Conservation (phyloP, 192 early-diverging fungal genomes). For the Mortierella claussenii region DNA sequence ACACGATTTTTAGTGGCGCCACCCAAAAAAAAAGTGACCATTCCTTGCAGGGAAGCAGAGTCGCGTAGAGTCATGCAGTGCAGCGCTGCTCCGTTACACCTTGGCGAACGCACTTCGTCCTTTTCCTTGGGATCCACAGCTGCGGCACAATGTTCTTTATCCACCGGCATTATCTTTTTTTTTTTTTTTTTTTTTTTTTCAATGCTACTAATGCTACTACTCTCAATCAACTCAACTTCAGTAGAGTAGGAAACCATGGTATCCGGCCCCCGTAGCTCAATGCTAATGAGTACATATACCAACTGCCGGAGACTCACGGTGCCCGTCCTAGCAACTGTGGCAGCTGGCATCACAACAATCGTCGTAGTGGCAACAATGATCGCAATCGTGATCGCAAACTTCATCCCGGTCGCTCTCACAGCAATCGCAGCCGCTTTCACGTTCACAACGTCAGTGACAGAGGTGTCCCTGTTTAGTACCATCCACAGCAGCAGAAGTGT, state of each 20-base stretch:
- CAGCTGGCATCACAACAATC: constrained; percentile 5
- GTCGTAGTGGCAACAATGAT: constrained; percentile 7
- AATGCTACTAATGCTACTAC: neutral
- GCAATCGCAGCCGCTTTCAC: neutral
- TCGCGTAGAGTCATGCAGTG: neutral
- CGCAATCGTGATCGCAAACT: neutral
- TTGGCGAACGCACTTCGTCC: neutral
- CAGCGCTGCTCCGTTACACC: no score
- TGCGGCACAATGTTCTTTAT: neutral
- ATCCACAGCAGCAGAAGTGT: no score
- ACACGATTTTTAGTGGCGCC: neutral
- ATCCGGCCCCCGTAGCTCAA: no score
- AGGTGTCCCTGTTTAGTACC: no score
- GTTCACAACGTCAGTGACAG: neutral
- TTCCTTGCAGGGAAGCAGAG: neutral
- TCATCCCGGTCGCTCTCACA: neutral
- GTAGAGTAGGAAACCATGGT: no score
- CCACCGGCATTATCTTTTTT: neutral
- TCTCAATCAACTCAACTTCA: neutral
- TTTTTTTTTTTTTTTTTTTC: neutral
- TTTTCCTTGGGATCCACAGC: neutral
- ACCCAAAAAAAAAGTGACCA: no score
- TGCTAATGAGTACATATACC: no score
- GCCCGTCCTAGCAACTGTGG: neutral
- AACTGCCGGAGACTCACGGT: no score